phyloP scores from a whole-genome alignment of 768 basidiomycete species.

The Sporobolomyces phaffii region DNA sequence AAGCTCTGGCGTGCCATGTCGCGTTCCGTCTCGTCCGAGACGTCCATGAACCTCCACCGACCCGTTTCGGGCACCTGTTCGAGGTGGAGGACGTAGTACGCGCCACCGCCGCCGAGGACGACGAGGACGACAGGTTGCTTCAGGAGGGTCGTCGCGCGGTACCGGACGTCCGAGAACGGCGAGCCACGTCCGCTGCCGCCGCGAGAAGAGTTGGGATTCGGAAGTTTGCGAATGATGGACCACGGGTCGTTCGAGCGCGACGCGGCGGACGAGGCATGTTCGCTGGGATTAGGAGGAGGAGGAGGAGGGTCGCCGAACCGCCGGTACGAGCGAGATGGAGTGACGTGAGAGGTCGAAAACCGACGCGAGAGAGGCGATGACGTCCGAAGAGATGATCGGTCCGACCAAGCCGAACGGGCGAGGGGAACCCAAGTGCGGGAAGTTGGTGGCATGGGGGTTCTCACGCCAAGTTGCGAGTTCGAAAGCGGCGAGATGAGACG shows the following conservation, averaged over 20 bases:
- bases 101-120: slow-evolving; percentile 19
- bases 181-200: slow-evolving; percentile 1
- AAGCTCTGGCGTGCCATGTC: slow-evolving; percentile 49
- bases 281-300: background rate
- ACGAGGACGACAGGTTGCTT: slow-evolving; percentile 27
- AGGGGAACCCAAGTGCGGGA: background rate
- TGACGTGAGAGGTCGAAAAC: background rate
- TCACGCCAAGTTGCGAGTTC: too few species aligned
- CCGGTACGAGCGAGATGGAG: slow-evolving; percentile 10
- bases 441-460: background rate
- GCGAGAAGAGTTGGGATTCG: too few species aligned
- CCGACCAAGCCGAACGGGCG: too few species aligned
- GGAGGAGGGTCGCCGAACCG: slow-evolving; percentile 29
- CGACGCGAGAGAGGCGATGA: background rate
- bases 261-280: background rate
- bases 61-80: slow-evolving; percentile 64
- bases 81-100: slow-evolving; percentile 46
- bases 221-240: background rate
- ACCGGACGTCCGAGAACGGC: slow-evolving; percentile 1
- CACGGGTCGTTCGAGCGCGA: background rate
- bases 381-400: too few species aligned
- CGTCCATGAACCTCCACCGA: slow-evolving; percentile 80
- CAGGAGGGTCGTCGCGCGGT: slow-evolving; percentile 5
- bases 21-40: slow-evolving; percentile 57
- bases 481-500: too few species aligned